phyloP scores from a whole-genome alignment of 2,329 filamentous ascomycete species.

The Penicillium sclerotigenum region DNA sequence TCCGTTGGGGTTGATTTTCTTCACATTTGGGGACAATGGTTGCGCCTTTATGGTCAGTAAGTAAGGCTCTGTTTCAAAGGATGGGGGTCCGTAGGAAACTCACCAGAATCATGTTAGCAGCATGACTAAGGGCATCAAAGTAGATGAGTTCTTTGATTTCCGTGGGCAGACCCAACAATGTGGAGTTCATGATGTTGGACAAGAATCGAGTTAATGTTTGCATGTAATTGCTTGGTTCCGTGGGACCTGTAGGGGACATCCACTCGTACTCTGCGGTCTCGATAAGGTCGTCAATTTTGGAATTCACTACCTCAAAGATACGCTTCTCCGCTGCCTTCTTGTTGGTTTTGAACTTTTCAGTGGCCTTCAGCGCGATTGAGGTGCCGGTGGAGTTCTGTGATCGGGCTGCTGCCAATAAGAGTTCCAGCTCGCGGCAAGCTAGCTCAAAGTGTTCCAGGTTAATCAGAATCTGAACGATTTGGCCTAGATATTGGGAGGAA shows the following conservation, averaged over 20 bases:
- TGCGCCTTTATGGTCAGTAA: slow-evolving; percentile 54
- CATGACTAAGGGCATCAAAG: slow-evolving; percentile 91
- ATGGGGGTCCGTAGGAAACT: slow-evolving; percentile 25
- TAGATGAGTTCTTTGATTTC: slow-evolving; percentile 98
- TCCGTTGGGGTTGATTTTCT: slow-evolving; percentile 81
- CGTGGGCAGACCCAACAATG: slow-evolving; percentile 84
- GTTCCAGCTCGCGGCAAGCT: slow-evolving; percentile 85
- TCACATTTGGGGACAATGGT: slow-evolving; percentile 74
- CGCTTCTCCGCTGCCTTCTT: slow-evolving; percentile 97
- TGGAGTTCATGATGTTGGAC: slow-evolving; percentile 94
- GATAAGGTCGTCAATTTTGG: slow-evolving; percentile 95
- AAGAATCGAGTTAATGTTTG: slow-evolving; percentile 89
- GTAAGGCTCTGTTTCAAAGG: background rate
- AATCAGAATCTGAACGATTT: slow-evolving; percentile 97
- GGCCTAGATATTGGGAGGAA: slow-evolving; percentile 87
- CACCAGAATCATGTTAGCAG: slow-evolving; percentile 78
- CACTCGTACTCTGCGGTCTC: slow-evolving; percentile 98
- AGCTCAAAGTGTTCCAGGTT: slow-evolving; percentile 96
- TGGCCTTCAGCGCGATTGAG: slow-evolving; percentile 75
- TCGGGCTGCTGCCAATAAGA: slow-evolving; percentile 77
- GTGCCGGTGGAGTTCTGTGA: slow-evolving; percentile 76
- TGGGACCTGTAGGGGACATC: slow-evolving; percentile 59
- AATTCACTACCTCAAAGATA: slow-evolving; percentile 97
- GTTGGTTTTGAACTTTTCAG: slow-evolving; percentile 78
- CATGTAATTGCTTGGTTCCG: slow-evolving; percentile 88